Base-by-base conservation (phyloP, 805 yeast genomes). In the Candida andamanensis region DNA sequence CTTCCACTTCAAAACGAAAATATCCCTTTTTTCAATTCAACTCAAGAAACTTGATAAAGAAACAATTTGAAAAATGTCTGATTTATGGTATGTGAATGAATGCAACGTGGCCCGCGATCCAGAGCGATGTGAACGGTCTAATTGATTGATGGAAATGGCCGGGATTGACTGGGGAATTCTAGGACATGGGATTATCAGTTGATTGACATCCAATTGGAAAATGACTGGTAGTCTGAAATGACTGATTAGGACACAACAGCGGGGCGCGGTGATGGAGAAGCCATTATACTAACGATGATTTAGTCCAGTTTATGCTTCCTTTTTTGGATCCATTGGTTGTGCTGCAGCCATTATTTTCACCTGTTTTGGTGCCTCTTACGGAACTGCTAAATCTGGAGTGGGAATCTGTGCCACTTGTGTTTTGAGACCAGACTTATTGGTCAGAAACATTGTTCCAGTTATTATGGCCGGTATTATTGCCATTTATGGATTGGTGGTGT, bases 391-490 rank as follows among this genome's bases (percentile, higher is more conserved):
- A 68, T 84, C 96, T 16, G 98, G 98, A 72, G 95, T 92, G 46
- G 98, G 97, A 78, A 89, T 90, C 60, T 90, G 96, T 72, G 98
- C 95, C 59, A 86, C 96, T 46, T 84, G 95, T 67, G 96, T 89
- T 41, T 72, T 90, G 60, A 85, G 96, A 80, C 98, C 98, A 48
- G 98, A 90, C 61, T 75, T 89, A 60, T 69, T 89, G 58, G 89
- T 90, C 52, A 86, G 80, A 70, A 85, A 85, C 69, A 81, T 89
- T 52, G 95, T 90, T 41, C 98, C 98, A 45, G 97, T 92, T 50
- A 79, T 90, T 69, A 90, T 90, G 97, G 97, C 97, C 45, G 98
- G 98, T 90, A 90, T 90, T 58, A 87, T 90, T 69, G 96, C 97
- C 69, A 89, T 90, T 69, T 90, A 90, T 63, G 98, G 98, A 38